Percentiles rank a stretch among this genome's conserved stretches.
These are phyloP conservation scores for Calonectria pseudoturangicola DNA, from an alignment of 2,329 filamentous ascomycete species.

Conservation along the genomic window DNA sequence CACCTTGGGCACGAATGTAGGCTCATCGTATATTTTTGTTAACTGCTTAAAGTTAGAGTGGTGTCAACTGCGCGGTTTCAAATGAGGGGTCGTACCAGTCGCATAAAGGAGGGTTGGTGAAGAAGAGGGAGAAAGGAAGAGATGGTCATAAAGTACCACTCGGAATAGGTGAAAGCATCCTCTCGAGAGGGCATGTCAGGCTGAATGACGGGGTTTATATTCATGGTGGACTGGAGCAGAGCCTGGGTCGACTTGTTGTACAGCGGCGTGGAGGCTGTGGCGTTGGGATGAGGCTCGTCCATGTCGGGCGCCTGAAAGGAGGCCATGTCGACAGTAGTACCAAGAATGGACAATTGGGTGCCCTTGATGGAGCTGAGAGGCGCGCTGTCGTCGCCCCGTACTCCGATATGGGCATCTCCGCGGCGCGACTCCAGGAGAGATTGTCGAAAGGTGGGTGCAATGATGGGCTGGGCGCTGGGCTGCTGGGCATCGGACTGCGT, in stretches of 20 bases:
- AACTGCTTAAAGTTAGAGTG: constrained; percentile 64
- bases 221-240: constrained; percentile 79
- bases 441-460: constrained; percentile 56
- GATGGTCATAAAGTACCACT: constrained; percentile 85
- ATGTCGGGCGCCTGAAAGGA: constrained; percentile 81
- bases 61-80: not conserved
- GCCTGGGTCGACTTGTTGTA: constrained; percentile 85
- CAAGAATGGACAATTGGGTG: constrained; percentile 85
- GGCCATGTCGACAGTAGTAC: constrained; percentile 86
- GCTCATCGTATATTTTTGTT: constrained; percentile 81
- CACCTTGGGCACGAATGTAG: constrained; percentile 75
- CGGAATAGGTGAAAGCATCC: constrained; percentile 80
- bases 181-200: constrained; percentile 78
- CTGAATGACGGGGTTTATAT: constrained; percentile 73
- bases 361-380: constrained; percentile 84
- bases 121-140: constrained; percentile 84
- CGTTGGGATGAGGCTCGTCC: constrained; percentile 70
- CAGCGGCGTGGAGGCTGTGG: constrained; percentile 64
- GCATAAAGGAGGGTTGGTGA: constrained; percentile 84
- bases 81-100: constrained; percentile 70
- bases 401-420: constrained; percentile 80
- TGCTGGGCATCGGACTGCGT: not conserved
- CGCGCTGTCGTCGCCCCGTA: constrained; percentile 77
- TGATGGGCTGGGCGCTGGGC: constrained; percentile 16
- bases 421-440: constrained; percentile 63